Evolutionary conservation across 78 protist genomes (phyloP), one percentile per base, ranked within the genome.

Genomic region (Cavenderia fasciculata): DNA sequence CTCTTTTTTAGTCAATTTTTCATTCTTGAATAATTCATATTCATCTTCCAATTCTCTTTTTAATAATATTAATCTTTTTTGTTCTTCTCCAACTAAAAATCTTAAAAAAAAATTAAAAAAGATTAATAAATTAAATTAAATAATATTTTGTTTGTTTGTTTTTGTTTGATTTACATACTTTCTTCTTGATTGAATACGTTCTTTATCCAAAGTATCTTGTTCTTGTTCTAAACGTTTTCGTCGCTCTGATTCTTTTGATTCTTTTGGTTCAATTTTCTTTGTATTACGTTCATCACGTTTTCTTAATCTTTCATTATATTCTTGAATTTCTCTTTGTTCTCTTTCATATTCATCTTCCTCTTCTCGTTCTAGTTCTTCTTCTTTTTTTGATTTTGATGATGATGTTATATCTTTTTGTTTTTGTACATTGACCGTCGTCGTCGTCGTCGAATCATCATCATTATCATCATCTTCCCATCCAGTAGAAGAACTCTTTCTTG

Each of bases 1-100:
- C 92, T 97, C 98, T 27, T 70, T 38, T 47, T 7, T 72, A 2
- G 96, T 85, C 47, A 97, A 93, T 59, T 72, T 29, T 33, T 14
- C 74, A 74, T 70, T 85, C 31, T 40, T 54, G 84, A 95, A 95
- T 70, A 95, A 54, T 51, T 52, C 74, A 75, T 92, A 82, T 62
- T 96, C 96, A 40, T 73, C 94, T 18, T 66, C 86, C 27, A 94
- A 43, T 29, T 69, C 79, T n/a, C 74, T 66, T 4, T 69, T 61
- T 49, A 92, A 52, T 18, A 82, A 40, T 0, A 84, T 74, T 44
- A 71, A 73, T 85, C 74, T 5, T 56, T 76, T 76, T 47, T 85
- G 78, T 56, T 74, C 85, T 78, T 93, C 89, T 29, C 59, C 73
- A 29, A 76, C 78, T 34, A 69, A 56, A 49, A 88, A 85, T 49